phyloP scores from a whole-genome alignment of 345 rosid species.

The Linum trigynum region DNA sequence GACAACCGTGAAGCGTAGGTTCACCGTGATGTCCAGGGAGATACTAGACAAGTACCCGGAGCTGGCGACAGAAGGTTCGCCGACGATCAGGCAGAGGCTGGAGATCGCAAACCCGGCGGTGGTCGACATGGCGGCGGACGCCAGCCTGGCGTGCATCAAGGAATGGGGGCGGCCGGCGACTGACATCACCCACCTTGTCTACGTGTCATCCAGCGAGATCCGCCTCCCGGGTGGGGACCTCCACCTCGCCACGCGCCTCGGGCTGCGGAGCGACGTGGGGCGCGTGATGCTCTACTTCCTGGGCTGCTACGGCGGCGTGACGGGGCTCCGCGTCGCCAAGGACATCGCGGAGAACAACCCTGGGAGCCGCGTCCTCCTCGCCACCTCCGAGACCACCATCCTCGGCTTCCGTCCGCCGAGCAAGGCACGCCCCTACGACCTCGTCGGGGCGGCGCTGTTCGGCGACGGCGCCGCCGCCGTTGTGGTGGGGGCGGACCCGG shows the following conservation, averaged over 20 bases:
- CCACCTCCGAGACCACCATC: constrained; percentile 87
- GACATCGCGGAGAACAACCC: constrained; percentile 94
- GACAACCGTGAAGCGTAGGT: constrained; percentile 89
- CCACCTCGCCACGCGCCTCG: constrained; percentile 72
- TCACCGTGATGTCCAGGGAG: constrained; percentile 95
- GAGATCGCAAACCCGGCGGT: constrained; percentile 79
- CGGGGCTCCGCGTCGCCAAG: constrained; percentile 88
- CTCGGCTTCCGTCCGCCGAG: constrained; percentile 93
- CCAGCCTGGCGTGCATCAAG: constrained; percentile 66
- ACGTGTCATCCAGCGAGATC: constrained; percentile 95
- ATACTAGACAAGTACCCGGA: constrained; percentile 75
- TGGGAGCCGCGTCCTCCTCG: constrained; percentile 73
- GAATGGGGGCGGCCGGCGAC: constrained; percentile 71
- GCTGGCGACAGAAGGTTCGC: constrained; percentile 66
- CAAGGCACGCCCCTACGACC: constrained; percentile 74
- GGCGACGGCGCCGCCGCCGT: constrained; percentile 94
- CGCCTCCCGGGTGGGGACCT: constrained; percentile 90
- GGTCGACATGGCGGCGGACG: constrained; percentile 81
- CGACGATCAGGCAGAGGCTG: constrained; percentile 73
- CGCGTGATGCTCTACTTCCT: constrained; percentile 77
- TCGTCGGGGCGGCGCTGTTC: constrained; percentile 90
- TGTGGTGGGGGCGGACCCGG: constrained; percentile 71
- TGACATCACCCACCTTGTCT: constrained; percentile 83
- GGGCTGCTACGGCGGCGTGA: constrained; percentile 94
- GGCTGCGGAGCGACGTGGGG: constrained; percentile 65